Evolutionary conservation across 352 stramenopile species (phyloP), one percentile per base, ranked within the genome.

Genomic region (Phytophthora fragariaefolia): DNA sequence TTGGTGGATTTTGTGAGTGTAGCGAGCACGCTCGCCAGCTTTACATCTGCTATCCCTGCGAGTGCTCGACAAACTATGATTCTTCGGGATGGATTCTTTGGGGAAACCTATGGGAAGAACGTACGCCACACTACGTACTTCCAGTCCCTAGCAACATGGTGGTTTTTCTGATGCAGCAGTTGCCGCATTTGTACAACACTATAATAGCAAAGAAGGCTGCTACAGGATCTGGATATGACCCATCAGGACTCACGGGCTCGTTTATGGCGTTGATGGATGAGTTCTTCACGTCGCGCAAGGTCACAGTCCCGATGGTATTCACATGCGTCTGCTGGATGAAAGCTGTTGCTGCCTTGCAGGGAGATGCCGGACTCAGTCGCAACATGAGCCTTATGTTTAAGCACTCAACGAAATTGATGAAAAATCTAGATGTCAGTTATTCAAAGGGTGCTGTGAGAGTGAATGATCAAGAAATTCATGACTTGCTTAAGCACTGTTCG

Each of bases 291-390:
- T 66, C 49, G 8, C 58, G 58, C 22, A 42, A 62, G 18, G 62
- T 73, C 32, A 66, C 55, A 36, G 17, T 81, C 2, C 66, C 60
- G 0, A 53, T 76, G 9, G 62, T 69, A 34, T 81, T 81, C 32
- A 57, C 61, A 3, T 70, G 59, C 22, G 66, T 72, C 12, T 76
- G 73, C 46, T 81, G 70, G 70, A 22, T 78, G 12, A 75, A 75
- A 18, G 71, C 69, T 1, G 66, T 74, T 6, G 58, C 66, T 15
- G 69, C 61, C n/a, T 55, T 81, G 1, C 62, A 81, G 32, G 66
- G 73, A n/a, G 32, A 73, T 23, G 38, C 28, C 23, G 53, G 58
- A 0, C 58, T 78, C 3, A 53, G 36, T 9, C 46, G 59, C 4
- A 74, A 63, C 7, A 26, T 79, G n/a, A 74, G 63, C 23, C 56